phyloP scores from a whole-genome alignment of 257 asterid species.

The Thymus quinquecostatus region DNA sequence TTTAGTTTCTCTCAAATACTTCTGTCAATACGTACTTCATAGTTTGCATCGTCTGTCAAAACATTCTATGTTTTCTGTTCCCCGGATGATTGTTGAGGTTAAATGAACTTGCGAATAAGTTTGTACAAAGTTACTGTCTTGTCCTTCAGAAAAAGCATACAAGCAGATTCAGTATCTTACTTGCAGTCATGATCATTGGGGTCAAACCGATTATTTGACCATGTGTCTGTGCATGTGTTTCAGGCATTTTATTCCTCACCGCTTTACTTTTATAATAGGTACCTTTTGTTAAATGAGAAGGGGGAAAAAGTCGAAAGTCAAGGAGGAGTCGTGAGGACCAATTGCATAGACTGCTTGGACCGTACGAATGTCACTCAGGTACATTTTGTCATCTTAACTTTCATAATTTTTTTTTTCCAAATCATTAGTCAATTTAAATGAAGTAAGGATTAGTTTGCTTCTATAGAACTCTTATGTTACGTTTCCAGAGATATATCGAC shows the following conservation, averaged over 20 bases:
- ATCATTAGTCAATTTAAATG: constrained; percentile 5
- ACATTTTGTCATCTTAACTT: constrained; percentile 17
- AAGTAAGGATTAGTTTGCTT: constrained; percentile 11
- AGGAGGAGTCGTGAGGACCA: constrained; percentile 88
- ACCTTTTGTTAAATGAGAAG: constrained; percentile 85
- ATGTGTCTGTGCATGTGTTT: constrained; percentile 1
- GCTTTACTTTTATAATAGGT: constrained; percentile 51
- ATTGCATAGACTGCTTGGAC: constrained; percentile 98
- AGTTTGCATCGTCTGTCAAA: too few relatives aligned
- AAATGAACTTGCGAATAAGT: too few relatives aligned
- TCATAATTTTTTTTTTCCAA: constrained; percentile 21
- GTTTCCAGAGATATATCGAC: constrained; percentile 10
- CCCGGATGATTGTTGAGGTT: too few relatives aligned
- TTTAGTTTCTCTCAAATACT: background rate
- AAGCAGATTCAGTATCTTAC: too few relatives aligned
- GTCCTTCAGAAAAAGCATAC: too few relatives aligned
- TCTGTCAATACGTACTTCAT: too few relatives aligned
- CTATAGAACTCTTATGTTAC: constrained; percentile 17
- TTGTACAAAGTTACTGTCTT: too few relatives aligned
- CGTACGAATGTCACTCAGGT: constrained; percentile 99
- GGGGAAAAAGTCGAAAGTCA: constrained; percentile 89
- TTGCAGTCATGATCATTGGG: constrained; percentile 1
- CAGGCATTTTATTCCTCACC: constrained; percentile 10
- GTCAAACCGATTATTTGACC: constrained; percentile 13
- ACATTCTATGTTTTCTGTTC: too few relatives aligned